Conservation (phyloP, 1,284 basidiomycete genomes). For the Papiliotrema terrestris region DNA sequence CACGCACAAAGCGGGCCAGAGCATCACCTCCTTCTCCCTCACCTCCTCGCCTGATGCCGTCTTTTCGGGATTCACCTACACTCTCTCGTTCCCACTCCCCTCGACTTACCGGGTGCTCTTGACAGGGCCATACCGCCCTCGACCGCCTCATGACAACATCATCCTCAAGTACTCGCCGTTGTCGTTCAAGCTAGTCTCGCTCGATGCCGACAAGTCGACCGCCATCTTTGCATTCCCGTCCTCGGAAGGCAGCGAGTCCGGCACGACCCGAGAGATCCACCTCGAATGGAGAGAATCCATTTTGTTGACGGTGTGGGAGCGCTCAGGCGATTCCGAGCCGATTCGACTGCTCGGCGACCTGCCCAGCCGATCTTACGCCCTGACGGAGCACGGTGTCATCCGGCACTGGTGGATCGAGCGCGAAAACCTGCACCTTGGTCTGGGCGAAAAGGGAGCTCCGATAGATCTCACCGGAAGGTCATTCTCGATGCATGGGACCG, state of each 20-base stretch:
- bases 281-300: conserved; percentile 33
- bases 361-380: conserved; percentile 44
- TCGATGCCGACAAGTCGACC: conserved; percentile 19
- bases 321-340: neutral
- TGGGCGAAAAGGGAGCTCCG: conserved; percentile 51
- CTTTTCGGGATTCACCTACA: conserved; percentile 38
- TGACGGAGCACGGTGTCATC: conserved; percentile 45
- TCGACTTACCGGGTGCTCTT: conserved; percentile 42
- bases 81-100: conserved; percentile 39
- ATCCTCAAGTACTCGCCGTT: conserved; percentile 27
- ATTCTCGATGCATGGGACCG: conserved; percentile 43
- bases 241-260: conserved; percentile 15
- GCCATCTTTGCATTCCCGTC: conserved; percentile 32
- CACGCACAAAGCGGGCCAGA: conserved; percentile 6
- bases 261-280: conserved; percentile 24
- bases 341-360: conserved; percentile 41
- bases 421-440: conserved; percentile 44
- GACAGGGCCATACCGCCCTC: conserved; percentile 41
- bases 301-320: conserved; percentile 25
- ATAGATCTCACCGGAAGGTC: conserved; percentile 43
- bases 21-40: conserved; percentile 27
- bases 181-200: conserved; percentile 21
- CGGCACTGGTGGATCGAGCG: conserved; percentile 37
- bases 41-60: conserved; percentile 13
- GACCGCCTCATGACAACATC: conserved; percentile 48